These are phyloP conservation scores for Verticillium tricorpus DNA, from an alignment of 2,329 filamentous ascomycete genomes.

Conservation along the genomic window DNA sequence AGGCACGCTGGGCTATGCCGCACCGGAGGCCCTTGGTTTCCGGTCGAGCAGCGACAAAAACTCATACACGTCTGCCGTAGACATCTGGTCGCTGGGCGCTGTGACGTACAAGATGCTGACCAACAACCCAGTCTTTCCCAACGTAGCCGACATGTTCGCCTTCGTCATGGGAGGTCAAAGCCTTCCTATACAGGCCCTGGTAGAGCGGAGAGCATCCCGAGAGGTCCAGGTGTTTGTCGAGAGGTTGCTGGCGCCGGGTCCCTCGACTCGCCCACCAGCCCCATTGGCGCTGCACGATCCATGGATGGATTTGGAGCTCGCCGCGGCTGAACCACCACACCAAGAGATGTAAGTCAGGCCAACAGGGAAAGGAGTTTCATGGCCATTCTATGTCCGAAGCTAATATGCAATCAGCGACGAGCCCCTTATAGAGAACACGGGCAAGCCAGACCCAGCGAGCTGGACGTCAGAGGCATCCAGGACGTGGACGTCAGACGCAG, in stretches of 20 bases:
- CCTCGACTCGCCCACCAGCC: not conserved
- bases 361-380: too few species aligned
- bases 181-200: not conserved
- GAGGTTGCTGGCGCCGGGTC: not conserved
- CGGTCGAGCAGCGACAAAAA: too few species aligned
- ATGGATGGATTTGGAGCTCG: not conserved
- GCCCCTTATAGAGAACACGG: not conserved
- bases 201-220: not conserved
- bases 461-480: not conserved
- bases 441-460: not conserved
- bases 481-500: not conserved
- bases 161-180: not conserved
- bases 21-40: too few species aligned
- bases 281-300: not conserved
- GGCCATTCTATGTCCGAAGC: too few species aligned
- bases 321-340: not conserved
- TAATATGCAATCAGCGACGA: not conserved
- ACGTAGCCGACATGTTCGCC: not conserved
- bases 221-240: not conserved
- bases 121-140: not conserved
- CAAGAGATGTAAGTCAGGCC: not conserved
- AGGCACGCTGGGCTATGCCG: too few species aligned
- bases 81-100: slow-evolving; percentile 18
- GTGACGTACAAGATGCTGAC: slow-evolving; percentile 8
- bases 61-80: slow-evolving; percentile 6